Base-by-base conservation (phyloP, 75 land plant species). In the Pinus albicaulis region DNA sequence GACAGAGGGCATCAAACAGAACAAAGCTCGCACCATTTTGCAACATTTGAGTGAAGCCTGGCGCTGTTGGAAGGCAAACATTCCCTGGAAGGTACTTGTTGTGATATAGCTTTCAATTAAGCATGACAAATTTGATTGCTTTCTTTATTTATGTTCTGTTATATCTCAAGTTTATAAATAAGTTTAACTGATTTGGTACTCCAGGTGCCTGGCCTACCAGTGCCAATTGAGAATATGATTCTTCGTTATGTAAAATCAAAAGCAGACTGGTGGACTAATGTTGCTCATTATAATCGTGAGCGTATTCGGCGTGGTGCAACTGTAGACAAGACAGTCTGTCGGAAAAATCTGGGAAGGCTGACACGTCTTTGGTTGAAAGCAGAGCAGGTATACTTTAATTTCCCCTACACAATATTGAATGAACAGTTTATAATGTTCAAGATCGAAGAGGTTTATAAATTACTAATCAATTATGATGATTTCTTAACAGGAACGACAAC, bases 201-300 rank as follows among this genome's bases (percentile, higher is more conserved):
- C 14, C 70, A 94, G 97, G 98, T 97, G 28, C 99, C 99, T 70
- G 99, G 99, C 14, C 74, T 97, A 69, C 99, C 99, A 28, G 99
- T 97, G 23, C 99, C 99, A 12, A 92, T 97, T 77, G 99, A 97
- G 86, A 97, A 97, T 76, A 97, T 97, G 99, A 97, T 97, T 76
- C 88, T 97, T 77, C 98, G 98, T 11, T 97, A 94, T 85, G 99
- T 95, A 56, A 97, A 97, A 79, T 92, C 99, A 57, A 97, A 97
- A 76, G 98, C 99, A 19, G 99, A 97, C 80, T 97, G 99, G 99
- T 97, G 99, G 99, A 97, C 99, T 23, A 97, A 97, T 88, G 99
- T 97, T 86, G 98, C 99, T 72, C 99, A 95, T 72, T 97, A 97
- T 48, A 97, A 97, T 77, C 88, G 99, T 34, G 99, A 97, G 76